phyloP scores from a whole-genome alignment of 2,329 filamentous ascomycete species.

The Elsinoe arachidis region DNA sequence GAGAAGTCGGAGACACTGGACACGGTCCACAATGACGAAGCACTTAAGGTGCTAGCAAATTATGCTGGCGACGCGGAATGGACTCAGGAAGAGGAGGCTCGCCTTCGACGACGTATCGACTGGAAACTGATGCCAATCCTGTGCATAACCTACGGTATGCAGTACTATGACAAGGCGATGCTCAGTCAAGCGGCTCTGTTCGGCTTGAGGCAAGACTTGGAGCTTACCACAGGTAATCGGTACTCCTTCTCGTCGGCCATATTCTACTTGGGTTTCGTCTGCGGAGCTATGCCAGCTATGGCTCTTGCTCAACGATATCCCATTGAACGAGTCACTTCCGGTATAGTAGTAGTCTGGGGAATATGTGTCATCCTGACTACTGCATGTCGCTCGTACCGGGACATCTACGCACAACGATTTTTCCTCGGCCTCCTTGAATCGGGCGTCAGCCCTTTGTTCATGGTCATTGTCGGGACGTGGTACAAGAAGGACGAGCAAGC shows the following conservation, averaged over 20 bases:
- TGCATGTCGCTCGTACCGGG: constrained; percentile 30
- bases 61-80: constrained; percentile 38
- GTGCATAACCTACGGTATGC: constrained; percentile 38
- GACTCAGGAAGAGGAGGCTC: constrained; percentile 37
- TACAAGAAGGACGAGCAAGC: constrained; percentile 25
- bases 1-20: constrained; percentile 18
- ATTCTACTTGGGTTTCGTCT: constrained; percentile 44
- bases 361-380: constrained; percentile 32
- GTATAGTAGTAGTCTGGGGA: constrained; percentile 32
- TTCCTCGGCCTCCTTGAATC: constrained; percentile 48
- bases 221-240: constrained; percentile 33
- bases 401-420: constrained; percentile 41
- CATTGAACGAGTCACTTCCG: constrained; percentile 38
- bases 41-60: constrained; percentile 33
- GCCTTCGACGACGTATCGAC: constrained; percentile 36
- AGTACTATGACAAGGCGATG: constrained; percentile 48
- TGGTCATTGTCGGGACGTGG: constrained; percentile 39
- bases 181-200: constrained; percentile 43
- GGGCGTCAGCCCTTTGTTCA: constrained; percentile 47
- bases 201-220: constrained; percentile 34
- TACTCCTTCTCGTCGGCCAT: constrained; percentile 40
- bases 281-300: constrained; percentile 39
- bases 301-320: constrained; percentile 38
- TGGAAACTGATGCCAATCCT: constrained; percentile 39
- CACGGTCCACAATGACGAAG: constrained; percentile 33